phyloP scores from a whole-genome alignment of 2,329 filamentous ascomycete genomes.

The Epicoccum nigrum region DNA sequence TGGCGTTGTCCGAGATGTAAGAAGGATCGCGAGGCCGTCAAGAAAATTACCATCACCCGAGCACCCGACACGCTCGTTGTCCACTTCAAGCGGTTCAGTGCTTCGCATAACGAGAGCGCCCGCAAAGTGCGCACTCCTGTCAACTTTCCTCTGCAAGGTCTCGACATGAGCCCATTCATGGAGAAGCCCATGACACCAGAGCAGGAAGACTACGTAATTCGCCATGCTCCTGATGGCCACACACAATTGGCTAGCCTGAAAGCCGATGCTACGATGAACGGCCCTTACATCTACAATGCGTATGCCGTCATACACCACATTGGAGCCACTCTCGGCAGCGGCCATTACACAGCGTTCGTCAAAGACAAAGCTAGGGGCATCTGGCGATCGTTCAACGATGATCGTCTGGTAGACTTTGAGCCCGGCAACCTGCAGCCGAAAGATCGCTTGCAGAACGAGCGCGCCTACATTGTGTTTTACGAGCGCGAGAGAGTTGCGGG shows the following conservation, averaged over 20 bases:
- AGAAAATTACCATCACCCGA: slow-evolving; percentile 75
- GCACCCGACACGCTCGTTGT: slow-evolving; percentile 81
- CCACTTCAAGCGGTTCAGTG: slow-evolving; percentile 73
- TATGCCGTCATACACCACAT: slow-evolving; percentile 84
- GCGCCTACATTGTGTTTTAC: slow-evolving; percentile 71
- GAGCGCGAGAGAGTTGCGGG: slow-evolving; percentile 51
- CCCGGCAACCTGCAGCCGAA: slow-evolving; percentile 56
- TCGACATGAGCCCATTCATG: slow-evolving; percentile 68
- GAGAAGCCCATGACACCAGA: slow-evolving; percentile 54
- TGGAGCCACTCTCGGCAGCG: slow-evolving; percentile 69
- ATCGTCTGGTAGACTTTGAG: slow-evolving; percentile 60
- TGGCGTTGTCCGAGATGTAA: slow-evolving; percentile 80
- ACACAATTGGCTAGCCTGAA: slow-evolving; percentile 43
- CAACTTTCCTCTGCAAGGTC: slow-evolving; percentile 75
- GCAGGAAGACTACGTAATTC: slow-evolving; percentile 46
- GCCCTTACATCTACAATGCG: slow-evolving; percentile 78
- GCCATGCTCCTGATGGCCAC: slow-evolving; percentile 32
- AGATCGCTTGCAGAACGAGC: slow-evolving; percentile 65
- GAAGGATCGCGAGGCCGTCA: slow-evolving; percentile 68
- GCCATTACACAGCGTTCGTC: slow-evolving; percentile 78
- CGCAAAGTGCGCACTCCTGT: slow-evolving; percentile 75
- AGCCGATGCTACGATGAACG: slow-evolving; percentile 51
- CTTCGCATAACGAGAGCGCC: slow-evolving; percentile 61
- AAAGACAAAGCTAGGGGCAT: slow-evolving; percentile 57
- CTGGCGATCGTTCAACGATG: slow-evolving; percentile 68